Percentiles rank a stretch among this genome's conserved stretches.
Evolutionary conservation across 2,329 filamentous ascomycete genomes (phyloP).

Genomic region (Grosmannia serpens): DNA sequence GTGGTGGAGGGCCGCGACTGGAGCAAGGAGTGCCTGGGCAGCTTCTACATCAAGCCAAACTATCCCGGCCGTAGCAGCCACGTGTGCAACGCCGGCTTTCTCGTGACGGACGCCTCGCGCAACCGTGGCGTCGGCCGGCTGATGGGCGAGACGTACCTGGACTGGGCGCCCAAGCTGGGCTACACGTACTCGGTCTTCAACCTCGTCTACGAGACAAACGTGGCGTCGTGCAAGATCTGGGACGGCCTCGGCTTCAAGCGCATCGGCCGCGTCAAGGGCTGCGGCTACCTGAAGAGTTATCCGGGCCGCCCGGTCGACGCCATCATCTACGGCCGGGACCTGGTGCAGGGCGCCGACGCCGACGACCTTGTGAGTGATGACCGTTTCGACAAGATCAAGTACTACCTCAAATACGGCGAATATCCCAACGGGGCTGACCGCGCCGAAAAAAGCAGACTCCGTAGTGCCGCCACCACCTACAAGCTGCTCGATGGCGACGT

Average conservation of each 20-base stretch:
- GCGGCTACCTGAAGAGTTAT: slow-evolving; percentile 57
- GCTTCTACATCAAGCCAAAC: slow-evolving; percentile 91
- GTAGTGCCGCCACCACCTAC: slow-evolving; percentile 91
- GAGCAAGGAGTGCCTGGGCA: slow-evolving; percentile 71
- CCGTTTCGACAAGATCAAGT: slow-evolving; percentile 97
- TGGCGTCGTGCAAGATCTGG: slow-evolving; percentile 83
- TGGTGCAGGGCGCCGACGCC: slow-evolving; percentile 44
- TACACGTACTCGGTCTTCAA: slow-evolving; percentile 94
- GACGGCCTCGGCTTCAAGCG: slow-evolving; percentile 86
- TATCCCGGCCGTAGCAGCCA: slow-evolving; percentile 86
- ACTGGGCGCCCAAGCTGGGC: slow-evolving; percentile 69
- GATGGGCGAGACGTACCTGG: slow-evolving; percentile 66
- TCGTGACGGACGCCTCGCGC: slow-evolving; percentile 61
- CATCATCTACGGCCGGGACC: slow-evolving; percentile 64
- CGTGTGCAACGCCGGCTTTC: slow-evolving; percentile 75
- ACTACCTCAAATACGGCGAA: slow-evolving; percentile 87
- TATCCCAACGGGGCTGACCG: slow-evolving; percentile 90
- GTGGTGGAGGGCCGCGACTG: slow-evolving; percentile 55
- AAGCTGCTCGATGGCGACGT: slow-evolving; percentile 69
- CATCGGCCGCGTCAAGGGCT: slow-evolving; percentile 69
- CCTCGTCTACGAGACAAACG: slow-evolving; percentile 86
- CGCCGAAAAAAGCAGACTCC: slow-evolving; percentile 87
- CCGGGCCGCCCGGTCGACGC: slow-evolving; percentile 60
- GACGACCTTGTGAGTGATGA: slow-evolving; percentile 87
- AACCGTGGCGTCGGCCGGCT: slow-evolving; percentile 64